Percentiles rank a stretch among this genome's conserved stretches.
Evolutionary conservation across 2,329 filamentous ascomycete species (phyloP).

Genomic region (Sporothrix variecibatus): DNA sequence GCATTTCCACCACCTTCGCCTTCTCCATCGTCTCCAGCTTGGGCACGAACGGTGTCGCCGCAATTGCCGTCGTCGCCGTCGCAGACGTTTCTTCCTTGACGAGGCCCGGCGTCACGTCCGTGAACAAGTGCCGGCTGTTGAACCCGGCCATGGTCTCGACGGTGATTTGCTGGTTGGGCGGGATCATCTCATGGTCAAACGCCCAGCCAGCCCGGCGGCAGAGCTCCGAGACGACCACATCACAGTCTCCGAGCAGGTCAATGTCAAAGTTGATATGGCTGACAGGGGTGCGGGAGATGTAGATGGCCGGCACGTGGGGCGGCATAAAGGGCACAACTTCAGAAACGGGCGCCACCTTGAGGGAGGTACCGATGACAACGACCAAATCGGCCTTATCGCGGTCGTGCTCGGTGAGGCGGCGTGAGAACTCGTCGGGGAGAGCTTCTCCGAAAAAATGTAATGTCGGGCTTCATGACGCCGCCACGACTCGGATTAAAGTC

Average conservation of each 20-base stretch:
- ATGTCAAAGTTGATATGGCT: conserved; percentile 94
- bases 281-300: conserved; percentile 82
- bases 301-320: conserved; percentile 81
- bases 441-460: conserved; percentile 97
- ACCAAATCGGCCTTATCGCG: conserved; percentile 80
- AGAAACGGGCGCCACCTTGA: conserved; percentile 93
- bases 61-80: background rate
- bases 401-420: conserved; percentile 79
- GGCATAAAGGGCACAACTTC: conserved; percentile 84
- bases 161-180: conserved; percentile 62
- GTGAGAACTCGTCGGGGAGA: conserved; percentile 80
- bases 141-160: conserved; percentile 52
- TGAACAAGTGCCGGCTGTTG: conserved; percentile 48
- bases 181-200: conserved; percentile 79
- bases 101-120: conserved; percentile 27
- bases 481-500: conserved; percentile 33
- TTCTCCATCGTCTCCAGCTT: background rate
- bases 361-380: conserved; percentile 91
- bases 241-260: conserved; percentile 92
- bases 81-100: background rate
- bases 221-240: conserved; percentile 84
- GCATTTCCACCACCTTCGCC: background rate
- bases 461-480: conserved; percentile 94
- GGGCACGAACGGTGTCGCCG: background rate
- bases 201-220: conserved; percentile 80